Conservation (phyloP, 257 asterid genomes). For the Solanum sejunctum region DNA sequence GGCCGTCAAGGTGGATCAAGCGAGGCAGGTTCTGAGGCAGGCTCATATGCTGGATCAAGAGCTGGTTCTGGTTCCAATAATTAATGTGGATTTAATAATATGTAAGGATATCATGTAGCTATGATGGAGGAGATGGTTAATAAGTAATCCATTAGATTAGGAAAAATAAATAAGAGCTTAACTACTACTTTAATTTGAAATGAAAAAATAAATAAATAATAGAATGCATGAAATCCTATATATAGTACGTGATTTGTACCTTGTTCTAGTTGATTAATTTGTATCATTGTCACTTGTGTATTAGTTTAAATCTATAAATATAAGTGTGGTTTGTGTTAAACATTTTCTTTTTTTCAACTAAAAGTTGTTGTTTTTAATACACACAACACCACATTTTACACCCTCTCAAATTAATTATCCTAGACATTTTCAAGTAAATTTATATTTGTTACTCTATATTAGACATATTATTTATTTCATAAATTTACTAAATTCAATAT, state of each 20-base stretch:
- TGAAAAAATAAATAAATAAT: neutral
- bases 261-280: neutral
- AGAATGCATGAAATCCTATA: neutral
- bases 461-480: too few species aligned
- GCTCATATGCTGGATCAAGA: conserved; percentile 54
- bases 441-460: too few species aligned
- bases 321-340: neutral
- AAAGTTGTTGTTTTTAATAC: neutral
- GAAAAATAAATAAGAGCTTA: neutral
- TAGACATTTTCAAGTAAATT: neutral
- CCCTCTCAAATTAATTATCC: neutral
- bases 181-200: neutral
- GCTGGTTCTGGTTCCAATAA: conserved; percentile 41
- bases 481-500: too few species aligned
- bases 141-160: neutral
- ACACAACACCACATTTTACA: neutral
- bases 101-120: neutral
- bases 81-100: neutral
- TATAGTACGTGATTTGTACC: neutral
- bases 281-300: neutral
- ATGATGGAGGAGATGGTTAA: neutral
- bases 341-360: neutral
- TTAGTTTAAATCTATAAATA: neutral
- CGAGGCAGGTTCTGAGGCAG: conserved; percentile 43
- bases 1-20: neutral